Base-by-base conservation (phyloP, 495 filamentous ascomycete genomes). In the Letharia columbiana region DNA sequence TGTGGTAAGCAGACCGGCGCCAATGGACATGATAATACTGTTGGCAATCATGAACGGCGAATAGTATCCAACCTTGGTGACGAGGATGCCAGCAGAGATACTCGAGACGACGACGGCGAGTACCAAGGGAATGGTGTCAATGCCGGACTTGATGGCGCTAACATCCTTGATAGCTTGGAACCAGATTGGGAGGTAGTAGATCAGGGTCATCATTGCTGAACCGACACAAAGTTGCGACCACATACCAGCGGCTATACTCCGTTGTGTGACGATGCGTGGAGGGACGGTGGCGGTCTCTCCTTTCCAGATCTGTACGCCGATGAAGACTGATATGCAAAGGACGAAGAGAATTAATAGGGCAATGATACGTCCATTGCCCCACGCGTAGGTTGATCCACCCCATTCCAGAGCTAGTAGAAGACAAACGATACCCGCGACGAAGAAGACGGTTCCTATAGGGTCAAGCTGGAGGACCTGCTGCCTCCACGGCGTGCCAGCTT, bases 121-220 rank as follows among this genome's bases (percentile, higher is more conserved):
- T 41, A 85, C 73, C 67, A 82, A 72, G 11, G 79, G 79, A 7
- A 80, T 70, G 28, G 63, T 75, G 44, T 72, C 71, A 44, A 79
- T 73, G 2, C 76, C 79, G 0, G 76, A 78, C 39, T 74, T 65
- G 12, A 74, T 66, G 0, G 79, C 74, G 37, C 39, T 71, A 8
- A 69, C 73, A 56, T 58, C 67, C 28, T 73, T 75, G 45, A 79
- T 86, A 17, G 85, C 85, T 76, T 94, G 90, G 75, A 92, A 91
- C 87, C 87, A 92, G 45, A 91, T 78, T 0, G 88, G 88, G 4
- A 91, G 72, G 66, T 83, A 88, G 71, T 87, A 90, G 23, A 87
- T 67, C 52, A 77, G 67, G 18, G 77, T 71, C 65, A 81, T 74
- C 47, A 76, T 70, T 0, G 64, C 66, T 2, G 69, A 73, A 20